Evolutionary conservation across 2,329 filamentous ascomycete species (phyloP).

Genomic region (Ophiocordyceps camponoti-saundersi): DNA sequence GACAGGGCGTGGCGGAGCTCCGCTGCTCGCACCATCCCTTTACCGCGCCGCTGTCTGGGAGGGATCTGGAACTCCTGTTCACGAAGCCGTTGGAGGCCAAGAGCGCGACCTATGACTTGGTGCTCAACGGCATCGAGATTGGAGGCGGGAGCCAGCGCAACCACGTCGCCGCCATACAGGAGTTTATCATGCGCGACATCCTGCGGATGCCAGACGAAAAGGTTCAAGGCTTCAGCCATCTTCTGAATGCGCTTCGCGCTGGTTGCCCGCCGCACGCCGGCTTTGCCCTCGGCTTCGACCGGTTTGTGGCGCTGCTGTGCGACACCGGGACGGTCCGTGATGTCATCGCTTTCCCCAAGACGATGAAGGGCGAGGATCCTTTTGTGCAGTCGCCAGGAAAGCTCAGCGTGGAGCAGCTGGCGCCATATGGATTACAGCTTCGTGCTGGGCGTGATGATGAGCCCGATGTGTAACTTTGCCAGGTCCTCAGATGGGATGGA

Average conservation of each 20-base stretch:
- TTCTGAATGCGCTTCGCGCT: conserved; percentile 64
- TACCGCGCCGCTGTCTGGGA: conserved; percentile 59
- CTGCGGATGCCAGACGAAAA: conserved; percentile 59
- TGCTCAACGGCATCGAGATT: conserved; percentile 87
- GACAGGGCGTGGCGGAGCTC: conserved; percentile 71
- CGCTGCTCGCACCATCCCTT: conserved; percentile 90
- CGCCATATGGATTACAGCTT: conserved; percentile 27
- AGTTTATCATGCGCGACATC: conserved; percentile 69
- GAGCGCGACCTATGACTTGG: conserved; percentile 89
- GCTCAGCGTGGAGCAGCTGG: conserved; percentile 40
- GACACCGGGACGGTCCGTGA: conserved; percentile 66
- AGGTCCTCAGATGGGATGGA: no score
- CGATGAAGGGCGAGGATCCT: conserved; percentile 71
- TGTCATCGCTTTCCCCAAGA: conserved; percentile 96
- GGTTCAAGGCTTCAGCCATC: conserved; percentile 67
- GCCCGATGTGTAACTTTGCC: no score
- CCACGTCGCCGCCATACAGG: conserved; percentile 67
- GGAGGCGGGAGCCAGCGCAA: conserved; percentile 89
- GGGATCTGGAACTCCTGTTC: conserved; percentile 59
- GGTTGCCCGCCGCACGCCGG: conserved; percentile 93
- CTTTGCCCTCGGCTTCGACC: conserved; percentile 82
- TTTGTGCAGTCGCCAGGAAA: conserved; percentile 62
- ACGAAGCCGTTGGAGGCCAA: conserved; percentile 53
- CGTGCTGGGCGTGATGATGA: not conserved
- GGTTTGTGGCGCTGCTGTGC: conserved; percentile 65